These are phyloP conservation scores for Zasmidium citrigriseum DNA, from an alignment of 2,329 filamentous ascomycete species.

Conservation along the genomic window DNA sequence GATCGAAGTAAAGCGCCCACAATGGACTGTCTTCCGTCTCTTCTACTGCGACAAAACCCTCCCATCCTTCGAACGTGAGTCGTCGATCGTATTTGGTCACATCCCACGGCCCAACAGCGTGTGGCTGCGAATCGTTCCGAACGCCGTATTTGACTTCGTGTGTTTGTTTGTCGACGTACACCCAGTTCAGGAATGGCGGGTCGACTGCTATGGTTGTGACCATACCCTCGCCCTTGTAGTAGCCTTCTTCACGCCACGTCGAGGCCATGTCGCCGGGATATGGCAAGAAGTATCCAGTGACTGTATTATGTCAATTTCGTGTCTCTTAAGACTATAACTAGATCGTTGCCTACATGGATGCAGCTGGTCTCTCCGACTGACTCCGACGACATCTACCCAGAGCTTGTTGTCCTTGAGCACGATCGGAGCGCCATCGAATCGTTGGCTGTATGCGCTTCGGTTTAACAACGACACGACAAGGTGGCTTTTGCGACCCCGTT, in stretches of 20 bases:
- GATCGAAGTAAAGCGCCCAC: conserved; percentile 57
- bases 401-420: conserved; percentile 46
- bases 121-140: conserved; percentile 63
- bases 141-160: conserved; percentile 61
- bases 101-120: conserved; percentile 78
- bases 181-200: conserved; percentile 66
- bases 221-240: conserved; percentile 44
- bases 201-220: conserved; percentile 51
- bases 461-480: conserved; percentile 31
- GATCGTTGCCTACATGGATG: conserved; percentile 38
- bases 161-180: conserved; percentile 63
- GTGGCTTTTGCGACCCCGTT: conserved; percentile 34
- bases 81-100: conserved; percentile 64
- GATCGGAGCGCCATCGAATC: conserved; percentile 32
- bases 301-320: not conserved
- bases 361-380: conserved; percentile 25
- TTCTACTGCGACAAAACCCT: conserved; percentile 59
- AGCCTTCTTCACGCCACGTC: conserved; percentile 30
- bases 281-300: conserved; percentile 51
- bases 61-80: conserved; percentile 57
- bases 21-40: conserved; percentile 36
- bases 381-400: conserved; percentile 29
- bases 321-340: too few relatives aligned
- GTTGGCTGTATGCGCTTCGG: conserved; percentile 26
- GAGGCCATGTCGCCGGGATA: conserved; percentile 45